Conservation (phyloP, 441 rosid genomes). For the Aleurites moluccanus region DNA sequence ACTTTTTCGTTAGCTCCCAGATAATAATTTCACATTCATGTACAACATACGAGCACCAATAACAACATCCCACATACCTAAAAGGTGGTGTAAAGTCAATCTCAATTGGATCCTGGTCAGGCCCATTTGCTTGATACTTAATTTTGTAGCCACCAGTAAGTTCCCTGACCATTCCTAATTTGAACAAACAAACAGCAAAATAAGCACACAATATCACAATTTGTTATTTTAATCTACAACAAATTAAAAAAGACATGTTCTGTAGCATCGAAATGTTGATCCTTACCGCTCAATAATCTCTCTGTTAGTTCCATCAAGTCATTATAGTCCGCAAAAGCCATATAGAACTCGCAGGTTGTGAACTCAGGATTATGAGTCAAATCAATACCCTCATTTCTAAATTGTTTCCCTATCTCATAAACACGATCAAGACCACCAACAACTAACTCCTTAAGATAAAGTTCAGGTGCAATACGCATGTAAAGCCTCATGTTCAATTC, state of each 20-base stretch:
- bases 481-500: conserved; percentile 71
- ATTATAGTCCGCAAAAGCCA: conserved; percentile 89
- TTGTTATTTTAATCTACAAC: background rate
- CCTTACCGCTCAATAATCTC: conserved; percentile 73
- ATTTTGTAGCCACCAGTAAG: conserved; percentile 82
- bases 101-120: conserved; percentile 75
- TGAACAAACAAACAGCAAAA: background rate
- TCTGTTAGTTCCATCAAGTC: conserved; percentile 86
- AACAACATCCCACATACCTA: conserved; percentile 44
- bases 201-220: background rate
- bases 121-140: conserved; percentile 72
- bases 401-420: conserved; percentile 89
- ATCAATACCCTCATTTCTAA: conserved; percentile 93
- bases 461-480: conserved; percentile 94
- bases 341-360: conserved; percentile 92
- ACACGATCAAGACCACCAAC: conserved; percentile 87
- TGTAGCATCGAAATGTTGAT: conserved; percentile 1
- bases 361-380: conserved; percentile 92
- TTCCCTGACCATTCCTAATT: conserved; percentile 79
- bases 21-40: background rate
- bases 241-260: background rate
- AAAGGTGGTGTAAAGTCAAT: conserved; percentile 91
- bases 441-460: conserved; percentile 73
- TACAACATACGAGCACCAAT: background rate
- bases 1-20: conserved; percentile 10